Percentiles rank a stretch among this genome's conserved stretches.
These are phyloP conservation scores for Coemansia sp. DNA, from an alignment of 192 early-diverging fungal species.

Conservation along the genomic window DNA sequence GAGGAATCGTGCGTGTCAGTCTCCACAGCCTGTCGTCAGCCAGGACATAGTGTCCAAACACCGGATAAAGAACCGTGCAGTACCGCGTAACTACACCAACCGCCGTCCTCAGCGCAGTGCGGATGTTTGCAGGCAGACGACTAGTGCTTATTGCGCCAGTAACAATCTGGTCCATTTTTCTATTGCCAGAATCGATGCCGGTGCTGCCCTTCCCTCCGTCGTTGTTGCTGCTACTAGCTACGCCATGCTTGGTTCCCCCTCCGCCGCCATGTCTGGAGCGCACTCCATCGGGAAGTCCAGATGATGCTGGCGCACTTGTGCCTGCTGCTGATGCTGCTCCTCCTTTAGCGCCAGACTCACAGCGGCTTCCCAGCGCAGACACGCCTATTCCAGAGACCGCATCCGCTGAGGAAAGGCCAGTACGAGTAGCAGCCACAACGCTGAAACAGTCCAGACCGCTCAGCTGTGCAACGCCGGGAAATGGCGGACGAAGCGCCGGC, in stretches of 20 bases:
- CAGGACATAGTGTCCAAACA: slow-evolving; percentile 44
- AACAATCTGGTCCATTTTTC: not conserved
- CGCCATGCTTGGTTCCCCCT: not conserved
- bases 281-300: not conserved
- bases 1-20: slow-evolving; percentile 37
- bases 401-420: not conserved
- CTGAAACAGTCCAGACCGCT: slow-evolving; percentile 45
- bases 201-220: not conserved
- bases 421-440: not conserved
- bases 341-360: not conserved
- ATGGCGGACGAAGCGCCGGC: slow-evolving; percentile 25
- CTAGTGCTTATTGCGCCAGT: slow-evolving; percentile 17
- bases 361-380: not conserved
- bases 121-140: slow-evolving; percentile 35
- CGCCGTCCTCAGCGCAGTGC: slow-evolving; percentile 33
- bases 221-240: not conserved
- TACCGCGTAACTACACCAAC: slow-evolving; percentile 44
- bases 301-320: not conserved
- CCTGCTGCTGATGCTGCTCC: not conserved
- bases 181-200: not conserved
- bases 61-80: slow-evolving; percentile 42
- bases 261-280: not conserved
- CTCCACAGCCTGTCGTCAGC: slow-evolving; percentile 52
- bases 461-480: slow-evolving; percentile 46
- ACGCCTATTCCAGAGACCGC: not conserved